These are phyloP conservation scores for barley (Hordeum vulgare) DNA, from an alignment of 176 grass and related monocot species.

Conservation along the genomic window MorexV3_pseudomolecules_assembly NC_058519.1:3426537-3427036, in stretches of 20 bases:
- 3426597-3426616: not conserved
- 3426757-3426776: not conserved
- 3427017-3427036: not conserved
- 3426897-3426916: not conserved
- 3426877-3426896: not conserved
- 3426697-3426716: not conserved
- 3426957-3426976: not conserved
- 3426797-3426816: not conserved
- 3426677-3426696: not conserved
- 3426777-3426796: not conserved
- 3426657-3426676: not conserved
- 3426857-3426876: not conserved
- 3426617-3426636: not conserved
- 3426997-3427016: not conserved
- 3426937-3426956: not conserved
- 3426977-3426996: not conserved
- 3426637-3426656: not conserved
- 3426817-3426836: not conserved
- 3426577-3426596: not conserved
- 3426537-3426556: not conserved
- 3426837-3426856: not conserved
- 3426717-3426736: not conserved
- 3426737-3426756: not conserved
- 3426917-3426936: not conserved
- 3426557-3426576: conserved; percentile 6